These are phyloP conservation scores for Fraxinus platypoda DNA, from an alignment of 305 asterid species.

Conservation along the genomic window DNA sequence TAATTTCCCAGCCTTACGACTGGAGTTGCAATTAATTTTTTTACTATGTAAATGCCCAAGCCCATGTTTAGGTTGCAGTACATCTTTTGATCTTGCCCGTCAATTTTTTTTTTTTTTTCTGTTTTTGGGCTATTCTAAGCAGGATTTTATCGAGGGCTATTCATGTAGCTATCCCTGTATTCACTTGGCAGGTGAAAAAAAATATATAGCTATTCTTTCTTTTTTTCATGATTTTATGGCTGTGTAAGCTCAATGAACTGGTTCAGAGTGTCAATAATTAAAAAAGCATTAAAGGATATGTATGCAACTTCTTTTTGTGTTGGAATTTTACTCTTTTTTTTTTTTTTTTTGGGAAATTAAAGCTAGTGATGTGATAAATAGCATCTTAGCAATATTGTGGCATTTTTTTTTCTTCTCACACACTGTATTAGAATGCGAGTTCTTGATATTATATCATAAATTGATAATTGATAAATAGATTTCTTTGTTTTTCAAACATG, in stretches of 20 bases:
- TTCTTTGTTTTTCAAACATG: not conserved
- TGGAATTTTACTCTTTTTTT: not conserved
- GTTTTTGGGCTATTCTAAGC: constrained; percentile 17
- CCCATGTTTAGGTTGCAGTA: constrained; percentile 26
- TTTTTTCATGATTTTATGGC: not conserved
- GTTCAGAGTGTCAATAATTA: not conserved
- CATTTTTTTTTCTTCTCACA: not conserved
- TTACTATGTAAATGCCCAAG: constrained; percentile 23
- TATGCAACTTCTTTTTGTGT: not conserved
- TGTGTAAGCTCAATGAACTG: not conserved
- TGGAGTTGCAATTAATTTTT: not conserved
- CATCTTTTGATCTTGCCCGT: constrained; percentile 4
- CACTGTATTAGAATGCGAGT: not conserved
- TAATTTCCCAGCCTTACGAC: constrained; percentile 20
- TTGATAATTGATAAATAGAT: not conserved
- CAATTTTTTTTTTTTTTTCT: not conserved
- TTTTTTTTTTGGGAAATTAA: not conserved
- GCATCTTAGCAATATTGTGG: not conserved
- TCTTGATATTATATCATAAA: not conserved
- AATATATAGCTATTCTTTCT: not conserved
- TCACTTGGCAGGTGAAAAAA: not conserved
- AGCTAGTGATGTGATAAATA: not conserved
- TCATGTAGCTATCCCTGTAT: not conserved
- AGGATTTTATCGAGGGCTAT: constrained; percentile 20
- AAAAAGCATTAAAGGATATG: not conserved